phyloP scores from a whole-genome alignment of 2,329 filamentous ascomycete genomes.

The Emmonsia crescens region DNA sequence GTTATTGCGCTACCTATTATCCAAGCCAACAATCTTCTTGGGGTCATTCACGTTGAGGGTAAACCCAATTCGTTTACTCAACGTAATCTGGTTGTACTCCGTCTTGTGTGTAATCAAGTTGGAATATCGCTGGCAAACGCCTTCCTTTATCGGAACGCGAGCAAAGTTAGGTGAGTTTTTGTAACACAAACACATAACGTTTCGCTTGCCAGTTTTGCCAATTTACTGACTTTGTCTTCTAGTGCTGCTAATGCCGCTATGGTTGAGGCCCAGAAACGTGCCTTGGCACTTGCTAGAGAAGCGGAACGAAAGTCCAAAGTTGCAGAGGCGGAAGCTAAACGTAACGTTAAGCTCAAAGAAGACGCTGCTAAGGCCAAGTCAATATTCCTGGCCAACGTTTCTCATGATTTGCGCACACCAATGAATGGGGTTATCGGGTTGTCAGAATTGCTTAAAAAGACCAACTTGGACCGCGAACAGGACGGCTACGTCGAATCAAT shows the following conservation, averaged over 20 bases:
- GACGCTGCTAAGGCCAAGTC: conserved; percentile 68
- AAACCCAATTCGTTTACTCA: conserved; percentile 55
- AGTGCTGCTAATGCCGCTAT: conserved; percentile 53
- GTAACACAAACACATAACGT: neutral
- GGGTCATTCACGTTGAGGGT: conserved; percentile 51
- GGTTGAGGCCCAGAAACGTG: conserved; percentile 54
- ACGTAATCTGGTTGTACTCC: conserved; percentile 41
- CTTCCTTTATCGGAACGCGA: conserved; percentile 49
- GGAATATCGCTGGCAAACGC: conserved; percentile 55
- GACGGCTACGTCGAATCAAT: conserved; percentile 54
- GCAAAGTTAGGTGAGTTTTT: conserved; percentile 39
- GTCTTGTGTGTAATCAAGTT: conserved; percentile 53
- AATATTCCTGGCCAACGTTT: conserved; percentile 91
- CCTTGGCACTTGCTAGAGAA: conserved; percentile 50
- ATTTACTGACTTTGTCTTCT: conserved; percentile 6
- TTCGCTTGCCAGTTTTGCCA: neutral
- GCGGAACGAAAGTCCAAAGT: conserved; percentile 55
- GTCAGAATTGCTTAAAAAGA: conserved; percentile 51
- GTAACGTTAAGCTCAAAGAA: conserved; percentile 56
- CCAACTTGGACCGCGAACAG: conserved; percentile 46
- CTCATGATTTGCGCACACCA: conserved; percentile 79
- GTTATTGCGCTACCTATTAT: conserved; percentile 54
- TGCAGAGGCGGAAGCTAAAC: conserved; percentile 52
- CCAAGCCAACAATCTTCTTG: conserved; percentile 49
- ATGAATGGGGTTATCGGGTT: conserved; percentile 87